A percentile compares a stretch with the other conserved stretches of the same genome.
Evolutionary conservation across 768 basidiomycete genomes (phyloP).

Genomic region (Gymnopilus junonius): DNA sequence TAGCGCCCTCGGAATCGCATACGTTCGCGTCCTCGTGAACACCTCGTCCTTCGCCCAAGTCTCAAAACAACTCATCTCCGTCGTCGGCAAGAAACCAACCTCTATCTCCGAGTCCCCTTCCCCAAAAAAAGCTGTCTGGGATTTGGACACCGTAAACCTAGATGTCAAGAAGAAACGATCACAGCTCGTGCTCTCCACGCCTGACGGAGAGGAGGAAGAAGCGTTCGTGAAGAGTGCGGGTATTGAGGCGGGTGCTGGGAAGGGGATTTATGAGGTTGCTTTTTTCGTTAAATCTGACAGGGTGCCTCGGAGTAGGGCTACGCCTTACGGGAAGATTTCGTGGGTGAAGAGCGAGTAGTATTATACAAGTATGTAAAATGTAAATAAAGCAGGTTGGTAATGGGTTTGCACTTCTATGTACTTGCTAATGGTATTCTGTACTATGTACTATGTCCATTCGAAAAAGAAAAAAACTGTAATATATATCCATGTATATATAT

Average conservation of each 20-base stretch:
- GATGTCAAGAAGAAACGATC: conserved; percentile 3
- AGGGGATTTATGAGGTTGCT: conserved; percentile 58
- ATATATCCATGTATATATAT: too few species aligned
- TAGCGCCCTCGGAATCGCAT: conserved; percentile 51
- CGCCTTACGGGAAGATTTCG: conserved; percentile 56
- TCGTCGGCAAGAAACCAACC: conserved; percentile 48
- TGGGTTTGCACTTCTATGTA: not conserved
- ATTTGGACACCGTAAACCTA: conserved; percentile 36
- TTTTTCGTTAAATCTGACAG: conserved; percentile 42
- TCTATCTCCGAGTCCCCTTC: conserved; percentile 16
- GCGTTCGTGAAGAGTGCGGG: conserved; percentile 33
- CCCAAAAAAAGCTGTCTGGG: conserved; percentile 41
- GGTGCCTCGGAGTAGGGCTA: conserved; percentile 33
- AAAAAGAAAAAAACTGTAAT: not conserved
- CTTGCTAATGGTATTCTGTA: not conserved
- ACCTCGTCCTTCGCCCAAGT: conserved; percentile 31
- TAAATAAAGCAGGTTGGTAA: not conserved
- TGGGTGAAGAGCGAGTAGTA: conserved; percentile 29
- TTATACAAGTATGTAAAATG: not conserved
- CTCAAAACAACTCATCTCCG: conserved; percentile 46
- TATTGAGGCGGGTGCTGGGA: conserved; percentile 44
- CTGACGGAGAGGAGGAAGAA: conserved; percentile 35
- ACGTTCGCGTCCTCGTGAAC: conserved; percentile 48
- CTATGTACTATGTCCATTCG: too few species aligned
- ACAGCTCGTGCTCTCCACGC: conserved; percentile 38